Conservation (phyloP, 306 rosid genomes). For the Acacia confusa region DNA sequence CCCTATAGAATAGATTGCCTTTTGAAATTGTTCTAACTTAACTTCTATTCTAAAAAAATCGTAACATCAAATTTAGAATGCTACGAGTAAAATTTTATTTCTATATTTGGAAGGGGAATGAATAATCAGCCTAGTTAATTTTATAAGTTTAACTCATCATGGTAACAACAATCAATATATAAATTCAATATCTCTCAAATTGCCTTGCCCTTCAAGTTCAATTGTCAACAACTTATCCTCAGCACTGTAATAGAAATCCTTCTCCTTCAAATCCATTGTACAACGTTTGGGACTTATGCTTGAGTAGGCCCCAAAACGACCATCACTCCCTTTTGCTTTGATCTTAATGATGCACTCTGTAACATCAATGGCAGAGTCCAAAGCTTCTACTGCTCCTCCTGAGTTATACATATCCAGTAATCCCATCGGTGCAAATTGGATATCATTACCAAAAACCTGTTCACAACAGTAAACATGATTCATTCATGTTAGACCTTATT, state of each 20-base stretch:
- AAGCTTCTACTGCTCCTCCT: slow-evolving; percentile 72
- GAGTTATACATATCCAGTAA: slow-evolving; percentile 75
- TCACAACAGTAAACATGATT: slow-evolving; percentile 9
- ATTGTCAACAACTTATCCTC: slow-evolving; percentile 51
- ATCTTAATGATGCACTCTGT: slow-evolving; percentile 38
- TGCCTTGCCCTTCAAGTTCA: slow-evolving; percentile 48
- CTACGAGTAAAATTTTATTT: background rate
- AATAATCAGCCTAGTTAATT: background rate
- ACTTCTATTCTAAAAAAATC: too few species aligned
- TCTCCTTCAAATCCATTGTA: slow-evolving; percentile 50
- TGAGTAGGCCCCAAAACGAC: slow-evolving; percentile 67
- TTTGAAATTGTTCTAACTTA: too few species aligned
- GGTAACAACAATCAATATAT: slow-evolving; percentile 28
- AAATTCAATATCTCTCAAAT: slow-evolving; percentile 48
- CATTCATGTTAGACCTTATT: background rate
- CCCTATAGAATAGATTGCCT: too few species aligned
- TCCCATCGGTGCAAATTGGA: slow-evolving; percentile 63
- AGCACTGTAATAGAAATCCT: slow-evolving; percentile 47
- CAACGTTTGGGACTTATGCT: slow-evolving; percentile 56
- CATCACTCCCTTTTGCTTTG: slow-evolving; percentile 49
- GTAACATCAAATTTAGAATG: background rate
- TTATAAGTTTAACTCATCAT: background rate
- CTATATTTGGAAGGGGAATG: background rate
- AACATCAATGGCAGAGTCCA: slow-evolving; percentile 36
- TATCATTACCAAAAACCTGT: slow-evolving; percentile 49